Base-by-base conservation (phyloP, 257 asterid genomes). In the Knoxia roxburghii region DNA sequence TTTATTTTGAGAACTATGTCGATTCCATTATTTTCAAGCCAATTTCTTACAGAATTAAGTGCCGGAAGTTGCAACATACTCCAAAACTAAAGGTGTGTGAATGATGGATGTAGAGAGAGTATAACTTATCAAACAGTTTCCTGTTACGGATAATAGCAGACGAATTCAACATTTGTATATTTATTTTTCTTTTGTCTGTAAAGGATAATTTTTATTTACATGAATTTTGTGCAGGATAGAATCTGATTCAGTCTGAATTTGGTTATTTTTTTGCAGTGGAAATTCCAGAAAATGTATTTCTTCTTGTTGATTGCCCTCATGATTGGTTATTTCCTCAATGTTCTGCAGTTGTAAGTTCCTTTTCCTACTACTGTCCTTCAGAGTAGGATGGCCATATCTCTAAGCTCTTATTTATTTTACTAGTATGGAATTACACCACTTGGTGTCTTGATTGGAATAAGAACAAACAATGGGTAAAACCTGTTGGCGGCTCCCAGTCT, bases 291-390 rank as follows among this genome's bases (percentile, higher is more conserved):
- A n/a, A n/a, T n/a, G n/a, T n/a, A n/a, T n/a, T n/a, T n/a, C n/a
- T n/a, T n/a, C n/a, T n/a, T n/a, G n/a, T n/a, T n/a, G n/a, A n/a
- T n/a, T n/a, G n/a, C n/a, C 86, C 99, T 70, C 99, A 93, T 55
- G 99, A 93, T 79, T 90, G 99, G 99, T 74, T 93, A 76, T 93
- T 93, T 81, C 95, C 99, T 78, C 96, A 79, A 70, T 93, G 99
- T 59, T 85, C 97, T 11, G 95, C 99, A 62, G 99, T 93, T 85
- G 99, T 93, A 78, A 82, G 97, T 81, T 75, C 24, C 54, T 18
- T 64, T 68, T 30, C 24, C 32, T 21, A 39, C 26, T 56, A 20
- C 24, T 27, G 33, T 18, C 67, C 43, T 24, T 13, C 11, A 20
- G 64, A 23, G 39, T 6, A 41, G 1, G 9, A 60, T 41, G 7